Evolutionary conservation across 345 rosid genomes (phyloP).

Genomic region (Eucalyptus melliodora): DNA sequence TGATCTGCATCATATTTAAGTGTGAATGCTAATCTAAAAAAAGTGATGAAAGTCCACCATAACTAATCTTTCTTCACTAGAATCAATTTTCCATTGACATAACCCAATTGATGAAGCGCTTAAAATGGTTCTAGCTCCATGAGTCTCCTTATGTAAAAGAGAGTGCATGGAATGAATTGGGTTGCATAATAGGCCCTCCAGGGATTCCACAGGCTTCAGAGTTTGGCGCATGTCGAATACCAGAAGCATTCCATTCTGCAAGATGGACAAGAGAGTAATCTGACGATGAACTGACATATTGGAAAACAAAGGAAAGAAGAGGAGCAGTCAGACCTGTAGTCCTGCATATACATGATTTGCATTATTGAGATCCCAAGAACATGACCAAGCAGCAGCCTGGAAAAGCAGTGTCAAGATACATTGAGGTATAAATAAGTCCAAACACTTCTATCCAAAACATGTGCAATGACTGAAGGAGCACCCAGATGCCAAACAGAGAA

Average conservation of each 20-base stretch:
- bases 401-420: neutral
- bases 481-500: neutral
- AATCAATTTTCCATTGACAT: constrained; percentile 56
- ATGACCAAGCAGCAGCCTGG: constrained; percentile 86
- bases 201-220: constrained; percentile 31
- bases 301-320: neutral
- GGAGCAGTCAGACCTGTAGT: constrained; percentile 37
- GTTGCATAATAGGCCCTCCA: constrained; percentile 49
- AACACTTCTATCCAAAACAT: neutral
- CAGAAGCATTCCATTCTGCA: constrained; percentile 64
- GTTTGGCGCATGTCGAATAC: constrained; percentile 82
- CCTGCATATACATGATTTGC: constrained; percentile 73
- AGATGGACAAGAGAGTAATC: neutral
- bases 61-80: constrained; percentile 47
- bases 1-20: neutral
- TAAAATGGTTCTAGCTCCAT: constrained; percentile 30
- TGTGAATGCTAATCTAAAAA: neutral
- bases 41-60: neutral
- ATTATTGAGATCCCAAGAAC: constrained; percentile 67
- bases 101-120: constrained; percentile 83
- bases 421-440: neutral
- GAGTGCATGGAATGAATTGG: constrained; percentile 67
- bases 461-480: neutral
- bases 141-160: constrained; percentile 20
- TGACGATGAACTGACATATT: neutral